Percentiles rank a stretch among this genome's conserved stretches.
These are phyloP conservation scores for Neonectria sp. DNA, from an alignment of 2,329 filamentous ascomycete species.

Conservation along the genomic window DNA sequence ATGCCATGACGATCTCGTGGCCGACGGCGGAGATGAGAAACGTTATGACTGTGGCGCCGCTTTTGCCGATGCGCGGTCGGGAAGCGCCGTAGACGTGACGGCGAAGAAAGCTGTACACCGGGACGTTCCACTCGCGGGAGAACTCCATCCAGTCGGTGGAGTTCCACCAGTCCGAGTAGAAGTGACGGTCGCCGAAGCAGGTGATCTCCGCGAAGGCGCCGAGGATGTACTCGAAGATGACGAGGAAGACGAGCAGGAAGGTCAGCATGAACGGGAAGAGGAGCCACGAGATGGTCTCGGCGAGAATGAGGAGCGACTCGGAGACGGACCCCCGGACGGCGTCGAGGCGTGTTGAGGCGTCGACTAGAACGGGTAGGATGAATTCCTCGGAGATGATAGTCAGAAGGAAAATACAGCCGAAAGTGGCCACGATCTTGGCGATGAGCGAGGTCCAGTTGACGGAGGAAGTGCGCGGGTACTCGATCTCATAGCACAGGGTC, in stretches of 20 bases:
- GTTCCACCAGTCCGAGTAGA: slow-evolving; percentile 87
- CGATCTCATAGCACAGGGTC: slow-evolving; percentile 96
- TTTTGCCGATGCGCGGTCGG: slow-evolving; percentile 80
- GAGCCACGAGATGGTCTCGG: slow-evolving; percentile 91
- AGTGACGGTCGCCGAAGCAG: slow-evolving; percentile 92
- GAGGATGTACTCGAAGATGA: slow-evolving; percentile 97
- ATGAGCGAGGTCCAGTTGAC: slow-evolving; percentile 86
- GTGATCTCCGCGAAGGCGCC: slow-evolving; percentile 97
- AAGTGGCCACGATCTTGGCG: slow-evolving; percentile 89
- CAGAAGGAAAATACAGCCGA: slow-evolving; percentile 96
- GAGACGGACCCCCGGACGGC: slow-evolving; percentile 58
- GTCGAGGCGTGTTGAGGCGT: slow-evolving; percentile 73
- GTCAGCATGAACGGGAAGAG: slow-evolving; percentile 98
- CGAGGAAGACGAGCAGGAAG: slow-evolving; percentile 94
- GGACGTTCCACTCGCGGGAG: slow-evolving; percentile 96
- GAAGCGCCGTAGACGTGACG: slow-evolving; percentile 94
- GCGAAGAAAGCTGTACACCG: slow-evolving; percentile 94
- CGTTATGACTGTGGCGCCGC: slow-evolving; percentile 87
- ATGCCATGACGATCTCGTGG: slow-evolving; percentile 97
- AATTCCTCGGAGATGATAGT: slow-evolving; percentile 95
- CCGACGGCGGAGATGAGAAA: slow-evolving; percentile 92
- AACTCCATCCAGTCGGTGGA: slow-evolving; percentile 95
- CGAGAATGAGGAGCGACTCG: slow-evolving; percentile 84
- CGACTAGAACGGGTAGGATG: slow-evolving; percentile 89
- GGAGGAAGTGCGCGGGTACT: slow-evolving; percentile 86